Evolutionary conservation across 768 basidiomycete genomes (phyloP), one percentile per base, ranked within the genome.

Genomic region (Macrolepiota fuliginosa): DNA sequence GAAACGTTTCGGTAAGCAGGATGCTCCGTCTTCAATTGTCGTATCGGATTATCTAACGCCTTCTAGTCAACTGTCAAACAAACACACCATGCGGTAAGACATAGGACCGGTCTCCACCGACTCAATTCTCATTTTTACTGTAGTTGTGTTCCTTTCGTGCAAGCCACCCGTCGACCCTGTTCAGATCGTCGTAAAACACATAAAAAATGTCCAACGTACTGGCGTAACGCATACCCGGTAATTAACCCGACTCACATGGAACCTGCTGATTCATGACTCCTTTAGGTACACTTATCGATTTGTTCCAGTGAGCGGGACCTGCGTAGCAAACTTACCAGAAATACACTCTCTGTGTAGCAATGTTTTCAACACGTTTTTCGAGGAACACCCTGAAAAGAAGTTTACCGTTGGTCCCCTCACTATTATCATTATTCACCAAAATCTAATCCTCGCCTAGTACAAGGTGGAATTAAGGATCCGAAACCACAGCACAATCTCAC

Each of bases 141-240:
- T 59, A 94, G 92, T 92, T 13, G 74, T 91, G 27, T 92, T 92
- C 71, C 88, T 94, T 49, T 87, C 90, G 10, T 93, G 90, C 71
- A 89, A 83, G 71, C 77, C 85, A 1, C 92, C 92, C 0, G 79
- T 92, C 24, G 87, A 94, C 69, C 91, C 92, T 1, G 86, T 93
- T 19, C 76, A 83, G 63, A 75, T 94, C 17, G 83, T 91, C 27
- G 68, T 81, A 19, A 83, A 82, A 54, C 84, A 91, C 65, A 76
- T 93, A 6, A 76, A 85, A 61, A 83, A 83, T 58, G 82, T 93
- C 1, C 73, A 84, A 61, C 73, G 71, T 17, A 88, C 88, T 1
- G 90, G 90, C 2, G 72, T 84, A 4, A 82, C 87, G 2, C 80
- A 81, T 46, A 92, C 91, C 45, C 79, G 85, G 92, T 89, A 68